These are phyloP conservation scores for Gracilariopsis chorda DNA, from an alignment of 23 red algal species.

Conservation along the genomic window DNA sequence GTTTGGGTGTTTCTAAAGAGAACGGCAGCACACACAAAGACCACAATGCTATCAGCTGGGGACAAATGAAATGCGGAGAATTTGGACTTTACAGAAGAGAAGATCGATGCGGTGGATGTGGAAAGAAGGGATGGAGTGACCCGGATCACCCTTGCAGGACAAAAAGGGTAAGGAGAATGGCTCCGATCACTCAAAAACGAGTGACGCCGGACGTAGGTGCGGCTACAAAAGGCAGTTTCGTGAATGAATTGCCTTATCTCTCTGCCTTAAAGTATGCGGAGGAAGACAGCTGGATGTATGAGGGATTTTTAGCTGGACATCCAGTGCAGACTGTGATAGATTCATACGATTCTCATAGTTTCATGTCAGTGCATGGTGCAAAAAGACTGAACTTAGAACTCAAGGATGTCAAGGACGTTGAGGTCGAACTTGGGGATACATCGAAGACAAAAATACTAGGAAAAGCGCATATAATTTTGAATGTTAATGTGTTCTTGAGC, in stretches of 20 bases:
- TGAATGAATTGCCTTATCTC: background rate
- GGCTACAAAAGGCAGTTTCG: too few species aligned
- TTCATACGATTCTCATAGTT: background rate
- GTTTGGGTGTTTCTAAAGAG: too few species aligned
- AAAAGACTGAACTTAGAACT: background rate
- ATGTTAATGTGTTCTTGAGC: background rate
- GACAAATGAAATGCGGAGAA: background rate
- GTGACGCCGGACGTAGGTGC: too few species aligned
- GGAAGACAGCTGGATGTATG: background rate
- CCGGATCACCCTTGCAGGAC: background rate
- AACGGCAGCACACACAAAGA: background rate
- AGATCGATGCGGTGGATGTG: background rate
- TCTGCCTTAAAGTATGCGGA: background rate
- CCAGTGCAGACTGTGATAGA: background rate
- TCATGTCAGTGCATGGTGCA: background rate
- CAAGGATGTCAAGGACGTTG: background rate
- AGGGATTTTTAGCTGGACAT: too few species aligned
- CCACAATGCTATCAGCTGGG: background rate
- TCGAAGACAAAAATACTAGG: background rate
- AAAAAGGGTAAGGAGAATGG: background rate
- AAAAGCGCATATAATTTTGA: background rate
- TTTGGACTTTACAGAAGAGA: background rate
- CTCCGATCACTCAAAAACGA: background rate
- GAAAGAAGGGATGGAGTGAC: background rate
- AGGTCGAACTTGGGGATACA: conserved; percentile 20